These are phyloP conservation scores for Exophiala calicioides DNA, from an alignment of 2,329 filamentous ascomycete species.

Conservation along the genomic window DNA sequence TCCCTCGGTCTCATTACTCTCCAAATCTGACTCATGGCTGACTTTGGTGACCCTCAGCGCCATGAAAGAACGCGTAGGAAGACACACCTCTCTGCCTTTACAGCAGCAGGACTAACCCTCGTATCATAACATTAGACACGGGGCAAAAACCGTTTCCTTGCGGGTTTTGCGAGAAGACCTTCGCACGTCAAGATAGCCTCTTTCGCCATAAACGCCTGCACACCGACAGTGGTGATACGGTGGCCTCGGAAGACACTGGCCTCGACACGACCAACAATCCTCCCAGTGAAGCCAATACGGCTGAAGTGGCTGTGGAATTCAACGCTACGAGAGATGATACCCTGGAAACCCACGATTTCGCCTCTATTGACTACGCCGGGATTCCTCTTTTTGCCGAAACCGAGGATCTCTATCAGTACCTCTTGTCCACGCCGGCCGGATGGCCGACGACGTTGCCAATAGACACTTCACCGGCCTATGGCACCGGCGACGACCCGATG, in stretches of 20 bases:
- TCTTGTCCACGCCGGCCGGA: background rate
- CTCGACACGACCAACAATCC: background rate
- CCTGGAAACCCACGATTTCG: background rate
- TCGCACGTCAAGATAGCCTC: conserved; percentile 1
- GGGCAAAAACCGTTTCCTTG: background rate
- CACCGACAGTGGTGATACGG: background rate
- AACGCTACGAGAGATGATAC: background rate
- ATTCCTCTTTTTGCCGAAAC: background rate
- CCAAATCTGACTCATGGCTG: too few species aligned
- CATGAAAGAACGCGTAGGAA: too few species aligned
- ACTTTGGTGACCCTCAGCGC: too few species aligned
- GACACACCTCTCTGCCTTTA: too few species aligned
- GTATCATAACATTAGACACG: too few species aligned
- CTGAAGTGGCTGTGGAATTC: background rate
- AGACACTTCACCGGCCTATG: background rate
- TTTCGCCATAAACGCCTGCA: background rate
- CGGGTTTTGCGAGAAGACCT: background rate
- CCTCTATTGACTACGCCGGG: background rate
- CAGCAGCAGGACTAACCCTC: too few species aligned
- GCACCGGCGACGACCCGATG: background rate
- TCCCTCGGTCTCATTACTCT: too few species aligned
- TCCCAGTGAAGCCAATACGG: background rate
- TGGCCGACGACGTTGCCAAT: background rate
- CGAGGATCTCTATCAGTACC: conserved; percentile 3
- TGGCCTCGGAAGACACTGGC: background rate